Percentiles rank a stretch among this genome's conserved stretches.
These are phyloP conservation scores for Starmerella vitae DNA, from an alignment of 805 yeast genomes.

Conservation along the genomic window DNA sequence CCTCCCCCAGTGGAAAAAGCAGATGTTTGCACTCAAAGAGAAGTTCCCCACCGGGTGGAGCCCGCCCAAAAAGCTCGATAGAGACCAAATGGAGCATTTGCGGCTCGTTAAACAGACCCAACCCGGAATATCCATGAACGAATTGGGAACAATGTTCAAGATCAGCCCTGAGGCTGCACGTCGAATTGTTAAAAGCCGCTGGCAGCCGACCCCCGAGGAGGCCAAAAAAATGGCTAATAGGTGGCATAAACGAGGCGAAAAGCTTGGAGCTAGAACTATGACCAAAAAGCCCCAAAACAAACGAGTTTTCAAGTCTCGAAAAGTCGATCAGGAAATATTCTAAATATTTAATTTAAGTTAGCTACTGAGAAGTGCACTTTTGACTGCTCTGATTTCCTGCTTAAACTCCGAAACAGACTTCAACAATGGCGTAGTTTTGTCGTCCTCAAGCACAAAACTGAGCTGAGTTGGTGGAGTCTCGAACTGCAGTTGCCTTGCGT, in stretches of 20 bases:
- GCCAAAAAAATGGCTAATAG: constrained; percentile 34
- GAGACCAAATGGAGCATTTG: constrained; percentile 56
- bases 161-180: constrained; percentile 74
- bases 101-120: constrained; percentile 37
- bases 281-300: not conserved
- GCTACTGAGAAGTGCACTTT: constrained; percentile 8
- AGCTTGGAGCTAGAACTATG: constrained; percentile 18
- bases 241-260: constrained; percentile 40
- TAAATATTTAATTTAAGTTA: not conserved
- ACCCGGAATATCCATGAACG: constrained; percentile 50
- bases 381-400: constrained; percentile 14
- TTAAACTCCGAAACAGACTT: constrained; percentile 6
- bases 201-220: constrained; percentile 56
- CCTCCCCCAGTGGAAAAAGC: constrained; percentile 58
- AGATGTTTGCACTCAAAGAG: constrained; percentile 48
- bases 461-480: constrained; percentile 7
- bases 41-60: constrained; percentile 53
- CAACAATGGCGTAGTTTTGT: not conserved
- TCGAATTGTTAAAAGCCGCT: constrained; percentile 60
- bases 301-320: constrained; percentile 1
- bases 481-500: constrained; percentile 8
- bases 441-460: not conserved
- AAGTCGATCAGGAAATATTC: constrained; percentile 10
- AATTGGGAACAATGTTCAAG: constrained; percentile 48
- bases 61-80: constrained; percentile 52